These are phyloP conservation scores for Aegilops longissima DNA, from an alignment of 176 grass and related monocot genomes.

Conservation along the genomic window DNA sequence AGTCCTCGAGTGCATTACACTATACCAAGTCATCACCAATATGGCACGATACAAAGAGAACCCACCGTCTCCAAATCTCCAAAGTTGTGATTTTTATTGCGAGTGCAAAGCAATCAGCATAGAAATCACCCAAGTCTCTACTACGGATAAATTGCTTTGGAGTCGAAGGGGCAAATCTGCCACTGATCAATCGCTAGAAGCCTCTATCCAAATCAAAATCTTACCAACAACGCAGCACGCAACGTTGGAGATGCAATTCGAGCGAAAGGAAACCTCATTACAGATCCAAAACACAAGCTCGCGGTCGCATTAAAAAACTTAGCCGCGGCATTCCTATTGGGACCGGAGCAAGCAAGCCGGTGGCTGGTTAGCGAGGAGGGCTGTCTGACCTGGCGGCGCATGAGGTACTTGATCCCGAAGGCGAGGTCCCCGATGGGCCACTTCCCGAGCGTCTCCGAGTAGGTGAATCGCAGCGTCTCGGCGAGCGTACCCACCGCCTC, in stretches of 20 bases:
- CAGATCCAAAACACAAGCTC: constrained; percentile 36
- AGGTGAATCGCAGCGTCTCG: constrained; percentile 91
- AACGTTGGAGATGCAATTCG: neutral
- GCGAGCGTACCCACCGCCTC: constrained; percentile 88
- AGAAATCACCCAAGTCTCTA: neutral
- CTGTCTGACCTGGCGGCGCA: constrained; percentile 76
- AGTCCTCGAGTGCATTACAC: neutral
- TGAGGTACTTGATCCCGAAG: constrained; percentile 97
- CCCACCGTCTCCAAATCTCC: neutral
- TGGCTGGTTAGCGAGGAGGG: neutral
- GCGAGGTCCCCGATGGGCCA: constrained; percentile 97
- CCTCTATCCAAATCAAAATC: neutral
- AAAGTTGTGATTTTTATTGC: neutral
- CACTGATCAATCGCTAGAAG: neutral
- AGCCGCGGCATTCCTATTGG: constrained; percentile 12
- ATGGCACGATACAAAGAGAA: neutral
- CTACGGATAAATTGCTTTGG: neutral
- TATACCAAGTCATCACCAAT: constrained; percentile 3
- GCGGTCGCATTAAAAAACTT: neutral
- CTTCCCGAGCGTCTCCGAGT: constrained; percentile 93
- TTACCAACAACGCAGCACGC: neutral
- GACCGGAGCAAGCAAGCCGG: constrained; percentile 15
- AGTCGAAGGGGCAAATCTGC: neutral
- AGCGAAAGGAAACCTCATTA: neutral
- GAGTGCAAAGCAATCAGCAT: constrained; percentile 10